Evolutionary conservation across 2,329 filamentous ascomycete genomes (phyloP).

Genomic region (Microdochium bolleyi): DNA sequence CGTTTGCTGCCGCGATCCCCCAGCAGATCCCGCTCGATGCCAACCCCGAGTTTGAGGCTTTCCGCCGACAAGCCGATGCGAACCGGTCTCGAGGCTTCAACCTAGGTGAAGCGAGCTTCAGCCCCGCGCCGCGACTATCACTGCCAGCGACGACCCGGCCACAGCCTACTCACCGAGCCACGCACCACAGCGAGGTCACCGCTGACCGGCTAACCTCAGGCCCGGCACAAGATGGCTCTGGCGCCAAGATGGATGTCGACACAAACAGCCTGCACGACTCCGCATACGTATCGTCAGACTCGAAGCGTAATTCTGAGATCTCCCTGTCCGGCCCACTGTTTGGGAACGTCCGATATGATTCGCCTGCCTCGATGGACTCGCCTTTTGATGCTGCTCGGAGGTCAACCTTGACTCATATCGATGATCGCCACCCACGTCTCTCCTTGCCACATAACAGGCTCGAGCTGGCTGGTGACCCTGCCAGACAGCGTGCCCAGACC

Average conservation of each 20-base stretch:
- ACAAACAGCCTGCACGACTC: slow-evolving; percentile 40
- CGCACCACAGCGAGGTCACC: slow-evolving; percentile 34
- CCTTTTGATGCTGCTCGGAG: slow-evolving; percentile 21
- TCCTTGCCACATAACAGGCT: slow-evolving; percentile 42
- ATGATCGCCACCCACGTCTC: slow-evolving; percentile 45
- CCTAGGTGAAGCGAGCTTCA: slow-evolving; percentile 38
- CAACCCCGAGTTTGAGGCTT: slow-evolving; percentile 77
- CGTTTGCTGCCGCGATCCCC: slow-evolving; percentile 60
- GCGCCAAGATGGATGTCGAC: slow-evolving; percentile 33
- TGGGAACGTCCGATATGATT: slow-evolving; percentile 34
- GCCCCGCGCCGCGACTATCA: slow-evolving; percentile 17
- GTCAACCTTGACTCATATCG: slow-evolving; percentile 28
- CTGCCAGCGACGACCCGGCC: slow-evolving; percentile 26
- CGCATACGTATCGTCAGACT: slow-evolving; percentile 45
- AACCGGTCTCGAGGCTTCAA: slow-evolving; percentile 43
- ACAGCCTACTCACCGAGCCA: slow-evolving; percentile 37
- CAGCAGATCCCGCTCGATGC: slow-evolving; percentile 64
- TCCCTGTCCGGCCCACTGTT: slow-evolving; percentile 33
- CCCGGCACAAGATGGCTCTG: slow-evolving; percentile 9
- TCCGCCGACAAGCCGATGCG: slow-evolving; percentile 63
- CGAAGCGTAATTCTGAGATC: slow-evolving; percentile 42
- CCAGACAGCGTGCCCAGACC: slow-evolving; percentile 36
- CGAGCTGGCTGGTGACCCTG: slow-evolving; percentile 25
- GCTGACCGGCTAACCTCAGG: slow-evolving; percentile 22
- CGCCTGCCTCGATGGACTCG: slow-evolving; percentile 28